Evolutionary conservation across 768 basidiomycete species (phyloP), one percentile per base, ranked within the genome.

Genomic region (Trametes cubensis): DNA sequence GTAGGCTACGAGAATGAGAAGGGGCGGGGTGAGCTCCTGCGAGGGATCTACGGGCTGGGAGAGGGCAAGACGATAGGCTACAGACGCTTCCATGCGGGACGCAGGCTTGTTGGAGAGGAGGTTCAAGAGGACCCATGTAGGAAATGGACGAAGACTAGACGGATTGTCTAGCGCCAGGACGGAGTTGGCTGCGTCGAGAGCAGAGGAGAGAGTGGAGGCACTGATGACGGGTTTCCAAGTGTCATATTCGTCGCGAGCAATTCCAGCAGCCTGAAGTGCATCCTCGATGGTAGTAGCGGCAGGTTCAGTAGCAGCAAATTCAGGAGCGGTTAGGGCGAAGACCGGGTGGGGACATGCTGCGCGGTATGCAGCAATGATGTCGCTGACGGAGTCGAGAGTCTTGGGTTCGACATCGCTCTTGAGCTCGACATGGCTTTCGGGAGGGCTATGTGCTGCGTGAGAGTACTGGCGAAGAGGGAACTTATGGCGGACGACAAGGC

Each of bases 71-170:
- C 80, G 66, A 38, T 83, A 66, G 1, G 77, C 74, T 0, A 76
- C 76, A 20, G 73, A 71, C 0, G 84, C 85, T 23, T 88, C 80
- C 17, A 58, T 58, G 1, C 77, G 70, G 0, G 81, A 79, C n/a
- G 69, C 73, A 13, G 85, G 75, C 69, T 79, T 82, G 71, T 66
- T 63, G 78, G 70, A 73, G 17, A 81, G 72, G 44, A 88, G 74
- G 47, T 80, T 77, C 30, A 89, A 71, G 13, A 81, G 69, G n/a
- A 86, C 72, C 86, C 86, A 89, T 0, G 78, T 64, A 0, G 88
- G 87, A 14, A 65, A 65, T 15, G 42, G n/a, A 18, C 18, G 17
- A 10, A 26, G 41, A 47, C 20, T 46, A 20, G 51, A 21, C 11
- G 26, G 45, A 6, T 5, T 41, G 46, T 6, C 21, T 34, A 26